Evolutionary conservation across 1,139 yeast genomes (phyloP), one percentile per base, ranked within the genome.

Genomic region (Saccharomyces uvarum): DNA sequence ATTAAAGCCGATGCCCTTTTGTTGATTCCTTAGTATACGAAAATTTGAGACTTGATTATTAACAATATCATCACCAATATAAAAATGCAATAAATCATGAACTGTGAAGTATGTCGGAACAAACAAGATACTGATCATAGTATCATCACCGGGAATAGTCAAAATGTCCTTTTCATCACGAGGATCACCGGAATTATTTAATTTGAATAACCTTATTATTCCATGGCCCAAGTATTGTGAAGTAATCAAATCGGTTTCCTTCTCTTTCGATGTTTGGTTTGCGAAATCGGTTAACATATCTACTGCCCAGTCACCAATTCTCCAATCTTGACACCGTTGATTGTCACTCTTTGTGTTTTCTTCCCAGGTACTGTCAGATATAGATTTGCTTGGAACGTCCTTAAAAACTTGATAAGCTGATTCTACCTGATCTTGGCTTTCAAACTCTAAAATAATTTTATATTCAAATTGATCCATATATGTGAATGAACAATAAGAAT

Each of bases 51-150:
- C 79, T 48, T 74, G 71, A n/a, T 77, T 75, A 62, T 81, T 72
- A 42, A 78, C 77, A 0, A 75, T 71, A 41, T 83, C 83, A 11
- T 95, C 95, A 13, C 91, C 80, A 53, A 73, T 63, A 53, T 67
- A 68, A 66, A 83, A 90, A 5, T 93, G 95, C 19, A 90, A 68
- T 27, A 91, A 69, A 65, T 90, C 97, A 14, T 89, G 86, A 0
- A 95, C 88, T 0, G 96, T 84, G 68, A 90, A 84, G 67, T 90
- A 91, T 3, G 89, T 83, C 0, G 98, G 98, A 0, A 90, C 84
- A 0, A 96, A 93, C 29, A 90, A 72, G 26, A 91, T 86, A 0
- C 95, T 83, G 5, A 88, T 79, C 73, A 87, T 83, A 0, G 86
- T 81, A 42, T 78, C 83, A 63, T 83, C 86, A 1, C 82, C 83